Conservation (phyloP, 768 basidiomycete genomes). For the Lentinus brumalis region DNA sequence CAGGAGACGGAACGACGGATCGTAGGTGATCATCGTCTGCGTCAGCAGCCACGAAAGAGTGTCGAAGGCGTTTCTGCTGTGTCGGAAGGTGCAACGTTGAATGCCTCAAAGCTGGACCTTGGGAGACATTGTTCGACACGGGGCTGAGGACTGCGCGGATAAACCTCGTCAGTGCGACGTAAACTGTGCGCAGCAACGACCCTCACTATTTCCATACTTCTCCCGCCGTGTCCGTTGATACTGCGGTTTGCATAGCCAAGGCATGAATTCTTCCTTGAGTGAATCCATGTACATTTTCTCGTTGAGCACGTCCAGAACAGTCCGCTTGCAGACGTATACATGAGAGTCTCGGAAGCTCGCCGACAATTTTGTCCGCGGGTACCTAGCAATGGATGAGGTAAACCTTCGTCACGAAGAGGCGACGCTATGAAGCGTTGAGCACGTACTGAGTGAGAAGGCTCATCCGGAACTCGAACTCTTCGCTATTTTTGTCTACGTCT, state of each 20-base stretch:
- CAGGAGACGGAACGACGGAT: conserved; percentile 50
- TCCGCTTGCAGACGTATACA: conserved; percentile 83
- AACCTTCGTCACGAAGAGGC: background rate
- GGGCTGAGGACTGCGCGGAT: conserved; percentile 47
- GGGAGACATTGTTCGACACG: conserved; percentile 45
- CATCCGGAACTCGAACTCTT: conserved; percentile 78
- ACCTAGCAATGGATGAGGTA: conserved; percentile 36
- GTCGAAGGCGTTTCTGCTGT: conserved; percentile 7
- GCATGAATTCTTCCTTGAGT: conserved; percentile 86
- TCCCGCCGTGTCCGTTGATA: conserved; percentile 63
- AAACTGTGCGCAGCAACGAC: conserved; percentile 2
- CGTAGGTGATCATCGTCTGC: conserved; percentile 17
- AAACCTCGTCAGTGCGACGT: background rate
- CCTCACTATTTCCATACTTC: conserved; percentile 61
- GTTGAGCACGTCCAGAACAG: conserved; percentile 70
- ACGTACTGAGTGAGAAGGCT: conserved; percentile 66
- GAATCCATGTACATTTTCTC: conserved; percentile 76
- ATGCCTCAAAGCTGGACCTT: conserved; percentile 57
- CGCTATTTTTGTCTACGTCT: conserved; percentile 63
- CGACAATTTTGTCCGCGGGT: conserved; percentile 71
- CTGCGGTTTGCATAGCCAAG: conserved; percentile 88
- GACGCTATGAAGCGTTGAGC: too few species aligned
- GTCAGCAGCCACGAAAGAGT: conserved; percentile 27
- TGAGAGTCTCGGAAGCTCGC: conserved; percentile 80
- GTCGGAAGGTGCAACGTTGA: conserved; percentile 47